Conservation (phyloP, 176 grass and related monocot genomes). For the Musa itinerans region DNA sequence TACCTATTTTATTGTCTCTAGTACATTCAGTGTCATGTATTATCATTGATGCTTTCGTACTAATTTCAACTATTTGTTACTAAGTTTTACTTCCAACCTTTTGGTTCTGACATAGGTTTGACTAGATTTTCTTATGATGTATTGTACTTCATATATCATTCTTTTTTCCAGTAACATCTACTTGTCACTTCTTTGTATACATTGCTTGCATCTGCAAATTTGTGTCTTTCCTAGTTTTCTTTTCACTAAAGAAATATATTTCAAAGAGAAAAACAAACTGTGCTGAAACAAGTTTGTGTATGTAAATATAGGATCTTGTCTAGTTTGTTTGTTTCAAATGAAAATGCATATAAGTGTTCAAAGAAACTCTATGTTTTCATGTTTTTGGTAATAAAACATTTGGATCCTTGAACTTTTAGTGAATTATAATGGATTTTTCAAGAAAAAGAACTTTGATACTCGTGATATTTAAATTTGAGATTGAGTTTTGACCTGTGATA, state of each 20-base stretch:
- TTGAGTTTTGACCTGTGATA: not conserved
- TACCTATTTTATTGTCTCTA: not conserved
- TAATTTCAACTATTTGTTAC: not conserved
- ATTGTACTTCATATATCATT: not conserved
- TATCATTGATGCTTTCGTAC: not conserved
- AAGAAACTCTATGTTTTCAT: not conserved
- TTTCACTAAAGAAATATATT: no score
- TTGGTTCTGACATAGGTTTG: not conserved
- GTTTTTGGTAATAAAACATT: not conserved
- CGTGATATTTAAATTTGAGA: not conserved
- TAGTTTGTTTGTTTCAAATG: no score
- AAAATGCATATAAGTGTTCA: not conserved
- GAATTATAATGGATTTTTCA: not conserved
- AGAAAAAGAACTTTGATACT: not conserved
- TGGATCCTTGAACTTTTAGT: not conserved
- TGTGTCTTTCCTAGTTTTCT: no score
- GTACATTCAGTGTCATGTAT: not conserved
- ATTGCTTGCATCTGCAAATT: not conserved
- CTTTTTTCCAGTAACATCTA: not conserved
- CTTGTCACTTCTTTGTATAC: not conserved
- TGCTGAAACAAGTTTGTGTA: no score
- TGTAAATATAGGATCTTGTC: no score
- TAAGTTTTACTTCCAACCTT: not conserved
- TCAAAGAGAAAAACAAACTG: no score
- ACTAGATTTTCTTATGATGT: not conserved